Percentiles rank a stretch among this genome's conserved stretches.
phyloP scores from a whole-genome alignment of 1,284 basidiomycete species.

The Cyathus olla region DNA sequence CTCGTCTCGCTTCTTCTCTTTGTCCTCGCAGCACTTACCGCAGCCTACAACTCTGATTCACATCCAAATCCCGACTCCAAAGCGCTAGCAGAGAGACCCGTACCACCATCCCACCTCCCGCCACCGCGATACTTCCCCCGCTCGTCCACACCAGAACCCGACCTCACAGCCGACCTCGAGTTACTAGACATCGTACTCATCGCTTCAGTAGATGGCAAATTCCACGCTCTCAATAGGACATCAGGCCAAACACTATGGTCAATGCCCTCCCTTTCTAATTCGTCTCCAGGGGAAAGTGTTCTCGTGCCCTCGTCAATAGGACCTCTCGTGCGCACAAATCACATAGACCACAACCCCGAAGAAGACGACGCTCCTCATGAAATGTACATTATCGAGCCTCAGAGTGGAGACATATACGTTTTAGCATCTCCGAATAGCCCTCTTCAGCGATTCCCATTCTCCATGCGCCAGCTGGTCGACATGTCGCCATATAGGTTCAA shows the following conservation, averaged over 20 bases:
- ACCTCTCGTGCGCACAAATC: constrained; percentile 79
- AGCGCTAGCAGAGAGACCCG: constrained; percentile 28
- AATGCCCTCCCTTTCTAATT: constrained; percentile 68
- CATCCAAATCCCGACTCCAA: constrained; percentile 23
- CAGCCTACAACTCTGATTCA: constrained; percentile 28
- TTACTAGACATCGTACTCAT: constrained; percentile 85
- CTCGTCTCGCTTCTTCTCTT: constrained; percentile 22
- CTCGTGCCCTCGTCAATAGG: constrained; percentile 64
- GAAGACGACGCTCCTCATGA: constrained; percentile 73
- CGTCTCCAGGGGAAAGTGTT: constrained; percentile 28
- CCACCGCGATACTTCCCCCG: constrained; percentile 13
- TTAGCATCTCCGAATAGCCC: constrained; percentile 73
- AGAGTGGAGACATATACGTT: constrained; percentile 90
- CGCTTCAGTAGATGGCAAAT: constrained; percentile 90
- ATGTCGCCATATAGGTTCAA: constrained; percentile 87
- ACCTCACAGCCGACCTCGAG: constrained; percentile 56
- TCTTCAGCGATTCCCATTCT: constrained; percentile 85
- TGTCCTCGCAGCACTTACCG: constrained; percentile 29
- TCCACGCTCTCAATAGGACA: constrained; percentile 88
- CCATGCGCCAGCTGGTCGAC: constrained; percentile 89
- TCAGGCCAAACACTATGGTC: constrained; percentile 86
- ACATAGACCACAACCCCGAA: constrained; percentile 66
- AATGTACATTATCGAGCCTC: constrained; percentile 91
- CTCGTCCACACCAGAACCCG: constrained; percentile 7
- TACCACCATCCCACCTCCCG: constrained; percentile 14